Conservation (phyloP, 192 early-diverging fungal genomes). For the Funneliformis mosseae region DNA sequence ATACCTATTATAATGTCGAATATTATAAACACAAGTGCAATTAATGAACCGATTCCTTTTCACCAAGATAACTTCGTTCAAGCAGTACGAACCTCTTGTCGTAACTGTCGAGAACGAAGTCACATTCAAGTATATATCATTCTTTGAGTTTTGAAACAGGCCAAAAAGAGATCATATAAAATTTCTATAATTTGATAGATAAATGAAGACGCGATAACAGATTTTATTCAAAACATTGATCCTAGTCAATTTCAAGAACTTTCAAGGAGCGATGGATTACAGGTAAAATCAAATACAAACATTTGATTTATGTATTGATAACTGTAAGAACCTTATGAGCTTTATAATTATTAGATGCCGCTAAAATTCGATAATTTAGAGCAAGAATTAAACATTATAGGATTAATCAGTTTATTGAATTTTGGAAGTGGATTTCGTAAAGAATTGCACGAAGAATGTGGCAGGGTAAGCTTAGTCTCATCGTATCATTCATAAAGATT, state of each 20-base stretch:
- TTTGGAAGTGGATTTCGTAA: conserved; percentile 76
- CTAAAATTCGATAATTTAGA: conserved; percentile 73
- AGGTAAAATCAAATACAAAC: neutral
- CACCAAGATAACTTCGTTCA: neutral
- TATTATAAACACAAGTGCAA: neutral
- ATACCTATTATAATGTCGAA: neutral
- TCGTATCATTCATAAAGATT: neutral
- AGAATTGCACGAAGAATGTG: conserved; percentile 64
- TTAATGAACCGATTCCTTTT: neutral
- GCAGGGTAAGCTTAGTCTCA: conserved; percentile 43
- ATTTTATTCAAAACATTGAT: neutral
- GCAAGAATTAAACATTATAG: conserved; percentile 79
- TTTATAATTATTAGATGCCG: conserved; percentile 50
- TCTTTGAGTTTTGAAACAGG: neutral
- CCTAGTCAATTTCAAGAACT: neutral
- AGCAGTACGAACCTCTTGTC: conserved; percentile 1
- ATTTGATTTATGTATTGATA: neutral
- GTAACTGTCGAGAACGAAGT: neutral
- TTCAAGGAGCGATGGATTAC: neutral
- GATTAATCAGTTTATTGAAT: conserved; percentile 72
- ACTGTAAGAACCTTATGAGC: neutral
- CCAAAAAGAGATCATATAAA: neutral
- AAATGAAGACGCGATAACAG: neutral
- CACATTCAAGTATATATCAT: neutral
- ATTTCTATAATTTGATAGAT: neutral